Percentiles rank a stretch among this genome's conserved stretches.
These are phyloP conservation scores for Schrenkiella parvula DNA, from an alignment of 345 rosid genomes.

Conservation along the genomic window DNA sequence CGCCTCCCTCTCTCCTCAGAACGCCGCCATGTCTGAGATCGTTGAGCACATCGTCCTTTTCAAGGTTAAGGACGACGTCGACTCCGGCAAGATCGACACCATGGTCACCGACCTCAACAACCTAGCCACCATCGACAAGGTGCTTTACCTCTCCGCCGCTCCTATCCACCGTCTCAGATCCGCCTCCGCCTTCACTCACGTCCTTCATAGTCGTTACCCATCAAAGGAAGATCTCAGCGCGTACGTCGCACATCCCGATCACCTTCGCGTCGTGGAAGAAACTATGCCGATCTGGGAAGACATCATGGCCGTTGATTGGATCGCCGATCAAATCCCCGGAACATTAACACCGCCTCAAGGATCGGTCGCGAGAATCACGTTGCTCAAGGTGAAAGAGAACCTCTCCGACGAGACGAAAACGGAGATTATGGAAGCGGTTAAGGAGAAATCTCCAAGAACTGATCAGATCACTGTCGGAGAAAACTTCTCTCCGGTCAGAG, in stretches of 20 bases:
- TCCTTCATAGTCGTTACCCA: constrained; percentile 81
- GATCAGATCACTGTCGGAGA: constrained; percentile 58
- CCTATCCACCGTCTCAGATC: constrained; percentile 46
- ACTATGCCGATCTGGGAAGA: constrained; percentile 66
- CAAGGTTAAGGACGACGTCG: constrained; percentile 56
- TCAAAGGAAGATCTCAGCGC: constrained; percentile 51
- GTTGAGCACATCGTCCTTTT: constrained; percentile 82
- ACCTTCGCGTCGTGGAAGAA: constrained; percentile 54
- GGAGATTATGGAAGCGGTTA: constrained; percentile 51
- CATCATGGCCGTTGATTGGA: constrained; percentile 82
- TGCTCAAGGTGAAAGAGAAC: constrained; percentile 61
- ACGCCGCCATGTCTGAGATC: constrained; percentile 19
- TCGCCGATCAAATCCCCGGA: constrained; percentile 37
- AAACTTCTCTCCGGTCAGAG: constrained; percentile 73
- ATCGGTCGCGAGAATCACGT: constrained; percentile 40
- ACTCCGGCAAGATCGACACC: constrained; percentile 39
- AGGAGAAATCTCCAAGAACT: constrained; percentile 34
- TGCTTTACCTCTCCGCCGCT: constrained; percentile 60
- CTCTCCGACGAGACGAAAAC: constrained; percentile 39
- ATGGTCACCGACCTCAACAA: constrained; percentile 59
- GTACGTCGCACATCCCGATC: constrained; percentile 62
- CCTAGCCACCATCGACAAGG: constrained; percentile 50
- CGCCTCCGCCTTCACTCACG: constrained; percentile 57
- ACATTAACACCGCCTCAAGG: constrained; percentile 37
- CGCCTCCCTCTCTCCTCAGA: not conserved